Base-by-base conservation (phyloP, 805 yeast species). In the Crinitomyces ghanaensis region DNA sequence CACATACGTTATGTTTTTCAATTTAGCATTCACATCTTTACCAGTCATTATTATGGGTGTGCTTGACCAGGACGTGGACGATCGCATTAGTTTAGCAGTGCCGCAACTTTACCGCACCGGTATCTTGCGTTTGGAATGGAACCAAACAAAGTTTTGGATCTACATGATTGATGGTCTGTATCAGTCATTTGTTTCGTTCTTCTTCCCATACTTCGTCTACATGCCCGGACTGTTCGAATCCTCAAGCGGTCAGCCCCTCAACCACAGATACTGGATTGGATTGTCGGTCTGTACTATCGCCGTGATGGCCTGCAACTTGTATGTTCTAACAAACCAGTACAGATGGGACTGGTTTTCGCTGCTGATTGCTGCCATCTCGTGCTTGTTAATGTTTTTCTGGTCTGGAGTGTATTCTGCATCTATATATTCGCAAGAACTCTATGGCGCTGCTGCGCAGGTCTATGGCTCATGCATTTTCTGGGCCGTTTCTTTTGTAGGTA, bases 11-110 rank as follows among this genome's bases (percentile, higher is more conserved):
- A 76, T 77, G 76, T 72, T 81, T 48, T 80, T 74, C 63, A 81
- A 81, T 53, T 66, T 81, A 65, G 86, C 85, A 2, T 80, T 80
- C 52, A 81, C 93, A 1, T 80, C 93, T 7, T 58, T 80, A 42
- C 88, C 93, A 1, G 80, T 81, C 32, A 77, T 80, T 35, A 66
- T 77, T 44, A 56, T 80, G 56, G 93, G 80, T 7, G 66, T 77
- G 16, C 58, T 80, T 27, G 93, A 80, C 52, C 93, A 80, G 53
- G 93, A 81, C 54, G 82, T 81, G 17, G 63, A 70, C 20, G 85
- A 74, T 47, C 62, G 65, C 26, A 73, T 78, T 9, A 71, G 83
- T 4, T 56, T 81, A 39, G 60, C 72, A 20, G 80, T 74, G 9
- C 93, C 93, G 1, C 77, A 77, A 48, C 61, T 80, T 17, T 80